Percentiles rank a stretch among this genome's conserved stretches.
Conservation (phyloP, 2,329 filamentous ascomycete species). For the Didymosphaeria variabile region DNA sequence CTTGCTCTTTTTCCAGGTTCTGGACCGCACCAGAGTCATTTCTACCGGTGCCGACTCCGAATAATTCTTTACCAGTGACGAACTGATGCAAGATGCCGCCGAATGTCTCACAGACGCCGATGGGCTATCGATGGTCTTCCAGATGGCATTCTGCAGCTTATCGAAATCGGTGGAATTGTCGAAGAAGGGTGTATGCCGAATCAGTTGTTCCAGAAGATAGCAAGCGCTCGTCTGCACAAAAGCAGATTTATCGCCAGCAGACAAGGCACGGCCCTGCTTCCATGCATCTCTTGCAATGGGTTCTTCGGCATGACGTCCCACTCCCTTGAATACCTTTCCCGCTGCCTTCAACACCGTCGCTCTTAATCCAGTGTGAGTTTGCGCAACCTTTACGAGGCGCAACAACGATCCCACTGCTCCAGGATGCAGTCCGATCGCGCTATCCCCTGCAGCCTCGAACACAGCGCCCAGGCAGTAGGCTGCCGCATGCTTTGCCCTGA, state of each 20-base stretch:
- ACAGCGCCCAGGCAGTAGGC: slow-evolving; percentile 87
- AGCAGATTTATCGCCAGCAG: slow-evolving; percentile 80
- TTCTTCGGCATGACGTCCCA: slow-evolving; percentile 83
- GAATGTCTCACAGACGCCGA: slow-evolving; percentile 81
- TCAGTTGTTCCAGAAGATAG: slow-evolving; percentile 77
- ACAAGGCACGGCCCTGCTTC: slow-evolving; percentile 85
- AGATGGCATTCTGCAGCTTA: slow-evolving; percentile 79
- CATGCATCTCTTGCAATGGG: slow-evolving; percentile 85
- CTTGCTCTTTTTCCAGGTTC: slow-evolving; percentile 73
- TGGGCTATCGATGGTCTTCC: slow-evolving; percentile 85
- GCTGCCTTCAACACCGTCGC: slow-evolving; percentile 79
- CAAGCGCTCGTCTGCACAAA: slow-evolving; percentile 83
- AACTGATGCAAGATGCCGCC: slow-evolving; percentile 83
- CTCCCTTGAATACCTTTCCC: slow-evolving; percentile 78
- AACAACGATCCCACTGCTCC: slow-evolving; percentile 76
- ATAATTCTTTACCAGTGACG: slow-evolving; percentile 83
- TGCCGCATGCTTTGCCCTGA: slow-evolving; percentile 85
- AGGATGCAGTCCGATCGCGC: slow-evolving; percentile 83
- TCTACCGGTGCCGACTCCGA: slow-evolving; percentile 63
- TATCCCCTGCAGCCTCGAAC: slow-evolving; percentile 92
- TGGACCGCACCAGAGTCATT: slow-evolving; percentile 61
- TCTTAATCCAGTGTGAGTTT: slow-evolving; percentile 81
- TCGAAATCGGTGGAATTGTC: slow-evolving; percentile 91
- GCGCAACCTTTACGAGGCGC: slow-evolving; percentile 81
- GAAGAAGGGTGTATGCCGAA: slow-evolving; percentile 80